Percentiles rank a stretch among this genome's conserved stretches.
These are phyloP conservation scores for Sideroxylon spinosum DNA, from an alignment of 179 eudicot species.

Conservation along the genomic window DNA sequence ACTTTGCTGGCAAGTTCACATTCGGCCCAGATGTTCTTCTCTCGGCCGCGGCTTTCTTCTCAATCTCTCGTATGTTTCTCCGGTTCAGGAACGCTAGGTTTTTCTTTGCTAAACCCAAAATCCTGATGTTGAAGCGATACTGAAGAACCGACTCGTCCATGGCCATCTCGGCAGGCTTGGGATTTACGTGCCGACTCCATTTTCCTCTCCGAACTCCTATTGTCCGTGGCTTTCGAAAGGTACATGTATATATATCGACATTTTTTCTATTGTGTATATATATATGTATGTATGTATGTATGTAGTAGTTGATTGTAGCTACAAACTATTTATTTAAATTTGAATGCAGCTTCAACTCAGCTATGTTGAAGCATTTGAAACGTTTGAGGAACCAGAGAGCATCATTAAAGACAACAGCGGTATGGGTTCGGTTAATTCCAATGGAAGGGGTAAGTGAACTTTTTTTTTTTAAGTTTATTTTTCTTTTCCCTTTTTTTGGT, in stretches of 20 bases:
- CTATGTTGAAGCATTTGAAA: slow-evolving; percentile 34
- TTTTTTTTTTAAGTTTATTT: background rate
- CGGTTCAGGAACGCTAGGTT: background rate
- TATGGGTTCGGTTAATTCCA: slow-evolving; percentile 8
- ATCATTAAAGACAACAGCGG: slow-evolving; percentile 1
- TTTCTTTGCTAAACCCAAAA: slow-evolving; percentile 5
- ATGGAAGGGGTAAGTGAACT: slow-evolving; percentile 25
- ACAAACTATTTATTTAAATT: background rate
- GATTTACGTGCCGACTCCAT: slow-evolving; percentile 22
- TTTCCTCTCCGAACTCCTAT: slow-evolving; percentile 29
- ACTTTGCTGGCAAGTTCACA: too few species aligned
- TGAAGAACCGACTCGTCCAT: slow-evolving; percentile 15
- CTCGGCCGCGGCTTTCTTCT: background rate
- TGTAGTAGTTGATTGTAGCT: background rate
- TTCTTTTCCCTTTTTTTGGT: background rate
- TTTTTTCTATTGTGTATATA: background rate
- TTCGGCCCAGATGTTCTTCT: too few species aligned
- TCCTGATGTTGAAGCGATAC: background rate
- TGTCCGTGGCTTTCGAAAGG: slow-evolving; percentile 28
- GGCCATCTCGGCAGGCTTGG: slow-evolving; percentile 32
- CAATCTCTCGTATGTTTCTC: background rate
- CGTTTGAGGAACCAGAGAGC: slow-evolving; percentile 32
- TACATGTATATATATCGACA: background rate
- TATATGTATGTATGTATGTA: background rate
- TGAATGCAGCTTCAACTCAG: slow-evolving; percentile 25